phyloP scores from a whole-genome alignment of 2,329 filamentous ascomycete species.

The Camptophora hylomeconis region DNA sequence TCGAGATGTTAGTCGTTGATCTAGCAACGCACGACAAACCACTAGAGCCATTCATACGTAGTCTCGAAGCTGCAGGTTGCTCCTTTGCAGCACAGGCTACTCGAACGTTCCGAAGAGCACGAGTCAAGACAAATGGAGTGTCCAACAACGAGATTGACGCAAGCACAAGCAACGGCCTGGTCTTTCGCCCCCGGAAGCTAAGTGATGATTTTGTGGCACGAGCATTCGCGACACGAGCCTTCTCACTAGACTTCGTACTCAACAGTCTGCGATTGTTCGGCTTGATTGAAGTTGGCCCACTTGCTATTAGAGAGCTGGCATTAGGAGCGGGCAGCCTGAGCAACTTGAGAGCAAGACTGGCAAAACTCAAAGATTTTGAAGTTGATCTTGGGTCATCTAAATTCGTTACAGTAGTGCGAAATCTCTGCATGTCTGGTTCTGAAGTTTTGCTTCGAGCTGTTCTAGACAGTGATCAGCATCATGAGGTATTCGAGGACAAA shows the following conservation, averaged over 20 bases:
- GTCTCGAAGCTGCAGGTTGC: constrained; percentile 18
- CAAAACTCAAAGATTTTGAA: constrained; percentile 45
- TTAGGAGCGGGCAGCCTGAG: constrained; percentile 46
- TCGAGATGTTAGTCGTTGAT: constrained; percentile 29
- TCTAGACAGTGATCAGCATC: constrained; percentile 49
- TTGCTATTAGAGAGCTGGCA: constrained; percentile 66
- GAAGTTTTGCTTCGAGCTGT: constrained; percentile 38
- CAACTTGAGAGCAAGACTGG: constrained; percentile 46
- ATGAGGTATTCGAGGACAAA: constrained; percentile 46
- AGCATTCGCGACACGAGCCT: constrained; percentile 65
- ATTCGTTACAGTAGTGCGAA: constrained; percentile 53
- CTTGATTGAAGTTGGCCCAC: constrained; percentile 57
- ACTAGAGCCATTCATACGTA: constrained; percentile 8
- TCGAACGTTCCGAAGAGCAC: constrained; percentile 9
- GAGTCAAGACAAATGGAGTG: constrained; percentile 13
- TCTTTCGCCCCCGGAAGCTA: constrained; percentile 31
- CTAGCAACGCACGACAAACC: constrained; percentile 20
- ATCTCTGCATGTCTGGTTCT: constrained; percentile 48
- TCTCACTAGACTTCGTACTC: constrained; percentile 60
- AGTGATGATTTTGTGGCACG: constrained; percentile 63
- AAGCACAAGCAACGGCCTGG: constrained; percentile 9
- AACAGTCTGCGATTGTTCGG: constrained; percentile 58
- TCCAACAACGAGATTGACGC: no score
- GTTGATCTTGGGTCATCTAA: constrained; percentile 50
- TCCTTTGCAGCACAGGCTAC: constrained; percentile 10